A percentile compares a stretch with the other conserved stretches of the same genome.
Evolutionary conservation across 495 filamentous ascomycete species (phyloP).

Genomic region (Talaromyces proteolyticus): DNA sequence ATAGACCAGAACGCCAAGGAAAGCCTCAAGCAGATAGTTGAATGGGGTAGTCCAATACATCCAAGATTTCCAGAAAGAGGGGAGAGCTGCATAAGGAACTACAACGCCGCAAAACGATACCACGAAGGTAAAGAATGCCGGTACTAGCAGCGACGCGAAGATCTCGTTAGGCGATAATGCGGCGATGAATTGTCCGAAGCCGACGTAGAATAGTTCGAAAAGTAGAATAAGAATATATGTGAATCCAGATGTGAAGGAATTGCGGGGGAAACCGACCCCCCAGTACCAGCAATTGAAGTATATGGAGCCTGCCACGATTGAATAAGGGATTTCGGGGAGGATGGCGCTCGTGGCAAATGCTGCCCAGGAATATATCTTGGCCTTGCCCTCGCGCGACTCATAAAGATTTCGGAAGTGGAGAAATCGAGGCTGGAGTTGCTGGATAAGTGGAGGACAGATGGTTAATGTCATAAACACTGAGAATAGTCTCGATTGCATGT

Average conservation of each 20-base stretch:
- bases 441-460: conserved; percentile 54
- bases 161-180: conserved; percentile 67
- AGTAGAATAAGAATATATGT: conserved; percentile 56
- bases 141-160: conserved; percentile 62
- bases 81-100: conserved; percentile 48
- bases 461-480: conserved; percentile 69
- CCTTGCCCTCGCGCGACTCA: conserved; percentile 41
- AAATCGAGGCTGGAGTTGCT: conserved; percentile 50
- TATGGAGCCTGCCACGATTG: conserved; percentile 41
- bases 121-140: conserved; percentile 58
- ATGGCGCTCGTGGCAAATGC: conserved; percentile 43
- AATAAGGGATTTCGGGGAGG: conserved; percentile 47
- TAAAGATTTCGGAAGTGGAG: conserved; percentile 42
- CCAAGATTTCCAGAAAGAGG: conserved; percentile 60
- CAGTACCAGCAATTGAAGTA: conserved; percentile 57
- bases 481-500: conserved; percentile 62
- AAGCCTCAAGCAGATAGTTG: conserved; percentile 53
- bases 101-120: conserved; percentile 60
- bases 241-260: conserved; percentile 48
- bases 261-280: conserved; percentile 47
- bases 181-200: conserved; percentile 72
- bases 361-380: conserved; percentile 48
- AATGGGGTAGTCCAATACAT: conserved; percentile 65
- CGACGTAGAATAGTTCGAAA: conserved; percentile 68
- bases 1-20: conserved; percentile 49